A percentile compares a stretch with the other conserved stretches of the same genome.
Conservation (phyloP, 768 basidiomycete species). For the Butyriboletus loyo region DNA sequence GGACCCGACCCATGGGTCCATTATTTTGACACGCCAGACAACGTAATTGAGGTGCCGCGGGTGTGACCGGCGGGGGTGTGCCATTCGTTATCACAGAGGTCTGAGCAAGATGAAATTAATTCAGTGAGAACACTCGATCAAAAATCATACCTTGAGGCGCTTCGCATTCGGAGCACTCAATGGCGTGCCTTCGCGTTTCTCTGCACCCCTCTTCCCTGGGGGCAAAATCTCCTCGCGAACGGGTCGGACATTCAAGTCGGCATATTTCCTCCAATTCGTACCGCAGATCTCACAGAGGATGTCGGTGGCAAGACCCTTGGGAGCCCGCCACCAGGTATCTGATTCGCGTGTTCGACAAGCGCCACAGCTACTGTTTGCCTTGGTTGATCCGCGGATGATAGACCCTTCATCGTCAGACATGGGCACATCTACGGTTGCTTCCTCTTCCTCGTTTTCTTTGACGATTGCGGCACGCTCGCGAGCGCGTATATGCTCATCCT, state of each 20-base stretch:
- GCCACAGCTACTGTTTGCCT: conserved; percentile 62
- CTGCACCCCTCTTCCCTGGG: conserved; percentile 38
- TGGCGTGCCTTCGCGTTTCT: conserved; percentile 64
- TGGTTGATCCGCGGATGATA: conserved; percentile 55
- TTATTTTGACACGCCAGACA: conserved; percentile 75
- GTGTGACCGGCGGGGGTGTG: conserved; percentile 60
- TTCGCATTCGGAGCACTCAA: conserved; percentile 53
- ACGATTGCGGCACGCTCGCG: conserved; percentile 35
- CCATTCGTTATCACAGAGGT: conserved; percentile 43
- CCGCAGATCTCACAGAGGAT: conserved; percentile 87
- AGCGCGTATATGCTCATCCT: conserved; percentile 62
- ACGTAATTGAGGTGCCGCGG: conserved; percentile 57
- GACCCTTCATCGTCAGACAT: conserved; percentile 74
- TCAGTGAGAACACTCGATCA: neutral
- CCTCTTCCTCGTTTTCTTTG: conserved; percentile 25
- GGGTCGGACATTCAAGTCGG: conserved; percentile 76
- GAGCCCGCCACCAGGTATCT: conserved; percentile 87
- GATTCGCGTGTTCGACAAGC: conserved; percentile 84
- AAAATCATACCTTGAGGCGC: conserved; percentile 53
- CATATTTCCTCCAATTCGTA: conserved; percentile 89
- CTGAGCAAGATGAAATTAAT: conserved; percentile 10
- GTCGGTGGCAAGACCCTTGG: conserved; percentile 73
- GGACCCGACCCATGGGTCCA: conserved; percentile 73
- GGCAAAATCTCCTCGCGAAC: conserved; percentile 62
- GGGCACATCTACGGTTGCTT: conserved; percentile 30